Conservation (phyloP, 352 stramenopile species). For the Phytophthora nicotianae region DNA sequence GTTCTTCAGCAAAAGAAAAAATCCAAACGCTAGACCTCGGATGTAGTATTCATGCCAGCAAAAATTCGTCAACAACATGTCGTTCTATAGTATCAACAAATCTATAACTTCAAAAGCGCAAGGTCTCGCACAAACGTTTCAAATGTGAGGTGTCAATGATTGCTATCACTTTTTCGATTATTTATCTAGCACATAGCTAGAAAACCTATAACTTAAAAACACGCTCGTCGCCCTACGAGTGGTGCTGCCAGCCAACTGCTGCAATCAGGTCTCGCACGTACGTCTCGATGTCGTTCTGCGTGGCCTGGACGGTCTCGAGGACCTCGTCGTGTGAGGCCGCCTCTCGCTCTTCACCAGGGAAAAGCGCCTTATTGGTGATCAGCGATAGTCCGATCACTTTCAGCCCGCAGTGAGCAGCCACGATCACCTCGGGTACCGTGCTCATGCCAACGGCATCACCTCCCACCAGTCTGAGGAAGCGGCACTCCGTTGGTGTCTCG, state of each 20-base stretch:
- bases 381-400: conserved; percentile 95
- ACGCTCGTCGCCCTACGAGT: conserved; percentile 10
- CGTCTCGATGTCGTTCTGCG: conserved; percentile 56
- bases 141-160: no score
- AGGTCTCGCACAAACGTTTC: no score
- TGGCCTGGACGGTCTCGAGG: conserved; percentile 85
- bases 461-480: conserved; percentile 92
- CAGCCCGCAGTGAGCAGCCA: conserved; percentile 94
- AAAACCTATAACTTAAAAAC: no score
- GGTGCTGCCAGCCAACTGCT: conserved; percentile 31
- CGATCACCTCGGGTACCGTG: conserved; percentile 96
- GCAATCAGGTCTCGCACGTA: conserved; percentile 47
- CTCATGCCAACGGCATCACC: conserved; percentile 96
- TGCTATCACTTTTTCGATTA: no score
- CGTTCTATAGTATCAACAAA: no score
- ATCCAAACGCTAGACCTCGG: no score
- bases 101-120: no score
- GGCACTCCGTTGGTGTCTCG: conserved; percentile 95
- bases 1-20: no score
- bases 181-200: no score
- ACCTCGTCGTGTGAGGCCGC: conserved; percentile 94
- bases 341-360: conserved; percentile 78
- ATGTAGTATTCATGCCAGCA: no score
- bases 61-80: no score
- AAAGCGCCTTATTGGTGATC: conserved; percentile 95